Evolutionary conservation across 2,329 filamentous ascomycete species (phyloP).

Genomic region (Paraconiothyrium brasiliense): DNA sequence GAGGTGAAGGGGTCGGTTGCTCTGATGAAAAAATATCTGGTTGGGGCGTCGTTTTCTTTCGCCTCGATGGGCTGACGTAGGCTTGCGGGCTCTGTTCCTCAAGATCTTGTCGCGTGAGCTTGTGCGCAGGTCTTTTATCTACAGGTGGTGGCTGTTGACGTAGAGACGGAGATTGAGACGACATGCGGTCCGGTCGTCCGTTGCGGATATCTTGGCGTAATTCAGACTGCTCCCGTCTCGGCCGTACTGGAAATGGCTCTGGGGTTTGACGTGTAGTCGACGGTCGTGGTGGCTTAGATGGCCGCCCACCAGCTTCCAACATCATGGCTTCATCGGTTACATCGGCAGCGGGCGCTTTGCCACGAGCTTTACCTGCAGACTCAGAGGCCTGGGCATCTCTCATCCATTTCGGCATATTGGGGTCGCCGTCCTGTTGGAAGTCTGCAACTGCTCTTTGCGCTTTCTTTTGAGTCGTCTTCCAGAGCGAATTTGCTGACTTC

Average conservation of each 20-base stretch:
- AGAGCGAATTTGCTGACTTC: conserved; percentile 93
- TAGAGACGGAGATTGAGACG: conserved; percentile 52
- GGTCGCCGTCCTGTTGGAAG: conserved; percentile 76
- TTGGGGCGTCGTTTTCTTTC: conserved; percentile 71
- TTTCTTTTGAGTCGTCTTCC: conserved; percentile 94
- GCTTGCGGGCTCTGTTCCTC: conserved; percentile 84
- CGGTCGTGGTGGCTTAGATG: conserved; percentile 51
- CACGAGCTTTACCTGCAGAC: conserved; percentile 27
- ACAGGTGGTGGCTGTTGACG: conserved; percentile 43
- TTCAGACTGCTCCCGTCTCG: conserved; percentile 35
- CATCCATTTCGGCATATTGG: conserved; percentile 95
- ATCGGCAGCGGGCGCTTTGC: conserved; percentile 31
- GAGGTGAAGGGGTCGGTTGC: conserved; percentile 33
- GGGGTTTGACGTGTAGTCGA: conserved; percentile 34
- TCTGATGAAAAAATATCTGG: conserved; percentile 67
- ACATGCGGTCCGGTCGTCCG: conserved; percentile 46
- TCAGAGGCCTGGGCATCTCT: conserved; percentile 67
- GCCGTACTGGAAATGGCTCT: conserved; percentile 34
- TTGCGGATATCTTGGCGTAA: conserved; percentile 27
- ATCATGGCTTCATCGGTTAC: conserved; percentile 72
- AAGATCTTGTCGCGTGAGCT: conserved; percentile 75
- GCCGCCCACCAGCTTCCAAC: conserved; percentile 75
- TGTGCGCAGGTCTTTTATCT: conserved; percentile 60
- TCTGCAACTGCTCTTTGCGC: conserved; percentile 92
- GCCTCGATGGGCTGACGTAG: conserved; percentile 86